Evolutionary conservation across 371 early-diverging fungal genomes (phyloP).

Genomic region (Chytridium lagenaria): DNA sequence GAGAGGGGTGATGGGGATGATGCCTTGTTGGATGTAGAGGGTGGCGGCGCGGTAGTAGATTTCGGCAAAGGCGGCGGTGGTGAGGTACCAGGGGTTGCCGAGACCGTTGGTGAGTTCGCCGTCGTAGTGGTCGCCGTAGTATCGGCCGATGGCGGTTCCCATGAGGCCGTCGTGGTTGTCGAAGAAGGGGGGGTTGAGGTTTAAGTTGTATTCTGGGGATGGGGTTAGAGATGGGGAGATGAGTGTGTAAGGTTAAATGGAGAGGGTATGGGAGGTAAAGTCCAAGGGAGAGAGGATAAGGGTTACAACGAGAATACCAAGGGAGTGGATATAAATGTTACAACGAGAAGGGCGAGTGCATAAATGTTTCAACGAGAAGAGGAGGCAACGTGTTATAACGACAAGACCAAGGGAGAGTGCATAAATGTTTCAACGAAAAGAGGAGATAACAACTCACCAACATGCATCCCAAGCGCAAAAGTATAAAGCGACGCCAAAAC

Average conservation of each 20-base stretch:
- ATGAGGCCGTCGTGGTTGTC: neutral
- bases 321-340: too few relatives aligned
- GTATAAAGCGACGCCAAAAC: constrained; percentile 60
- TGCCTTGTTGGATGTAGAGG: constrained; percentile 4
- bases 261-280: too few relatives aligned
- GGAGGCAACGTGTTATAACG: too few relatives aligned
- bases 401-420: too few relatives aligned
- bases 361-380: too few relatives aligned
- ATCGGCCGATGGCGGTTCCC: constrained; percentile 67
- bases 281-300: too few relatives aligned
- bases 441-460: too few relatives aligned
- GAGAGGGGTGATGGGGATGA: constrained; percentile 14
- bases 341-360: too few relatives aligned
- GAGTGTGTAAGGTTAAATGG: too few relatives aligned
- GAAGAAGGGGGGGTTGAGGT: constrained; percentile 38
- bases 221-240: too few relatives aligned
- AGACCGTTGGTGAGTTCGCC: constrained; percentile 10
- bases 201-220: constrained; percentile 64
- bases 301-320: too few relatives aligned
- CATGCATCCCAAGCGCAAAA: constrained; percentile 56
- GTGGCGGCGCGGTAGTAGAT: constrained; percentile 57
- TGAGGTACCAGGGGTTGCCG: constrained; percentile 71
- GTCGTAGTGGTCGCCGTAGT: constrained; percentile 59
- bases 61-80: constrained; percentile 70
- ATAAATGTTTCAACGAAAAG: too few relatives aligned